phyloP scores from a whole-genome alignment of 306 rosid genomes.

The Trichosanthes truncata region DNA sequence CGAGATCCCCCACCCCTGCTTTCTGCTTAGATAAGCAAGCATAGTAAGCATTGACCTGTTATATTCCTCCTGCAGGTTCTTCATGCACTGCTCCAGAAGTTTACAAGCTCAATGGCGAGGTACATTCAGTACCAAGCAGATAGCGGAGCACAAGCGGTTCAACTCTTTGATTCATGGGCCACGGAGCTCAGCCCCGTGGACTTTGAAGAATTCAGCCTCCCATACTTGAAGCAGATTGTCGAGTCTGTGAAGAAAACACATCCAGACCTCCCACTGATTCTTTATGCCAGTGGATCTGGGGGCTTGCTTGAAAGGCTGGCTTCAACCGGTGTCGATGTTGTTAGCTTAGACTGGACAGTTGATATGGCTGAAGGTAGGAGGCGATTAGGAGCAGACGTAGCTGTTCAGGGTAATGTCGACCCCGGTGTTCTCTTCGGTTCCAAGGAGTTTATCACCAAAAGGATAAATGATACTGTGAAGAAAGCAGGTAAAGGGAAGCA shows the following conservation, averaged over 20 bases:
- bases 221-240: slow-evolving; percentile 86
- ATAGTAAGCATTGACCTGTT: slow-evolving; percentile 7
- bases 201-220: slow-evolving; percentile 92
- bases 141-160: slow-evolving; percentile 94
- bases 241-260: slow-evolving; percentile 67
- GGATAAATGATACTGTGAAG: slow-evolving; percentile 76
- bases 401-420: slow-evolving; percentile 94
- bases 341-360: slow-evolving; percentile 97
- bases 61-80: slow-evolving; percentile 46
- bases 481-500: slow-evolving; percentile 29
- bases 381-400: slow-evolving; percentile 62
- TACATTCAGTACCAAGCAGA: slow-evolving; percentile 91
- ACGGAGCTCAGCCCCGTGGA: slow-evolving; percentile 89
- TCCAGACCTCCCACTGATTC: slow-evolving; percentile 81
- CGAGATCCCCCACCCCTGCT: neutral
- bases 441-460: slow-evolving; percentile 64
- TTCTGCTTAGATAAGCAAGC: neutral
- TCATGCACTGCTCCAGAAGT: slow-evolving; percentile 71
- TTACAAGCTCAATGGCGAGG: slow-evolving; percentile 75
- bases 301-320: slow-evolving; percentile 90
- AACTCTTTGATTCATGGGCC: slow-evolving; percentile 94
- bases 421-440: slow-evolving; percentile 98
- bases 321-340: slow-evolving; percentile 77
- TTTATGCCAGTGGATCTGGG: slow-evolving; percentile 95
- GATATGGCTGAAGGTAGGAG: slow-evolving; percentile 95